Base-by-base conservation (phyloP, 129 eudicot genomes). In the Tanacetum coccineum region DNA sequence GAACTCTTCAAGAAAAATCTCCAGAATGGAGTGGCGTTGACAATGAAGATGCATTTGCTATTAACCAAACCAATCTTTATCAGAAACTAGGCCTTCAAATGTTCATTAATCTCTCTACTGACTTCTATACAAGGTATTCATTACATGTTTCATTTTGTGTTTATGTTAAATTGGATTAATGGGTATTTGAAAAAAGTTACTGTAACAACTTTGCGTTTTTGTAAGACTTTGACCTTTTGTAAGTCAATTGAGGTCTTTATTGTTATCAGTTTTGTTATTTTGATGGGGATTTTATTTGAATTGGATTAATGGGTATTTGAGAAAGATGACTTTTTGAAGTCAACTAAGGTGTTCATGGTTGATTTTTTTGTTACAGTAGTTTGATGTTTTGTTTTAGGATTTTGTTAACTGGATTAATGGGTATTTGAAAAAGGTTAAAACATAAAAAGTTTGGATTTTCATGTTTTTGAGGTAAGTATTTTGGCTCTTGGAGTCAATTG, bases 11-110 rank as follows among this genome's bases (percentile, higher is more conserved):
- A 77, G 80, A 82, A 53, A 93, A 88, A 53, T 96, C 98, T 10
- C 74, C 96, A 0, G 83, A 86, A 57, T 88, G 94, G 96, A 93
- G 98, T 49, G 98, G 98, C 11, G 96, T 93, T 28, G 76, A 73
- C 44, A 74, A 70, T 13, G 39, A 78, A 42, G 96, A 89, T 14
- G 98, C 98, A 6, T 93, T 93, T 71, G 86, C 92, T 56, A 93
- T 93, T 72, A 96, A 93, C 65, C 85, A 88, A 20, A 80, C 83
- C 51, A 93, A 93, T 84, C 88, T 93, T 13, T 88, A 71, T 46
- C 69, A 88, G n/a, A 82, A 86, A 63, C 75, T 93, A 39, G 98
- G 98, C 53, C 91, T 93, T 39, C 96, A 88, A 32, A 50, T 95
- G 22, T 88, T 93, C 83, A 79, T 93, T 64, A 81, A 84, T 66